Evolutionary conservation across 2,329 filamentous ascomycete genomes (phyloP).

Genomic region (Monosporascus sp.): DNA sequence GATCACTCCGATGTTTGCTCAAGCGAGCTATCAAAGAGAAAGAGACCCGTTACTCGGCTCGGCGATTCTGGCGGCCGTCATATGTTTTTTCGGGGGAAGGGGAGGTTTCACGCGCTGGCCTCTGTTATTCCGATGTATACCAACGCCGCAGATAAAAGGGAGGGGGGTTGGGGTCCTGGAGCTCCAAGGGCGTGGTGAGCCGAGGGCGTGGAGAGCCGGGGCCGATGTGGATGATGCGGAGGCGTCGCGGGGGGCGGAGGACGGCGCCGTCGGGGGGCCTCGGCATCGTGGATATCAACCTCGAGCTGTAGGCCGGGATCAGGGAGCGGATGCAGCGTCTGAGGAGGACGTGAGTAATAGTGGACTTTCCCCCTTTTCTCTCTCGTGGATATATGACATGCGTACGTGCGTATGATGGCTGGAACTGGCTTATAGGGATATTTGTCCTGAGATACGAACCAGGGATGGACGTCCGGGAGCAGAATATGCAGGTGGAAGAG

Average conservation of each 20-base stretch:
- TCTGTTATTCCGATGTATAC: neutral
- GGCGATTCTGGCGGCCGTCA: no score
- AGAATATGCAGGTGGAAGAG: no score
- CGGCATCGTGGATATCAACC: conserved; percentile 46
- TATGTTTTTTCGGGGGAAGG: no score
- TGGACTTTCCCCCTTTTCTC: neutral
- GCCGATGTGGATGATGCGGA: conserved; percentile 9
- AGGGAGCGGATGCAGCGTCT: conserved; percentile 48
- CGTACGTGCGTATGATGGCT: neutral
- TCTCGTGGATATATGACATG: neutral
- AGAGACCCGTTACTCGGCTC: no score
- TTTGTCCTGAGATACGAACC: conserved; percentile 18
- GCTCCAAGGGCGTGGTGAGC: conserved; percentile 29
- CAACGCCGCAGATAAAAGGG: neutral
- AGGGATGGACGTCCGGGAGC: no score
- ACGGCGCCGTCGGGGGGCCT: conserved; percentile 39
- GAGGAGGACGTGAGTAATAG: conserved; percentile 43
- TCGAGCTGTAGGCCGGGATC: conserved; percentile 40
- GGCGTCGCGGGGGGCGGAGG: conserved; percentile 15
- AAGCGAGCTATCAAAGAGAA: no score
- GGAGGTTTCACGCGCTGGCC: no score
- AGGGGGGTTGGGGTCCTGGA: conserved; percentile 54
- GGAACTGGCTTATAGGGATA: conserved; percentile 14
- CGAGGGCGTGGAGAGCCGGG: conserved; percentile 9
- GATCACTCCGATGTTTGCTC: no score